A percentile compares a stretch with the other conserved stretches of the same genome.
Evolutionary conservation across 1,139 yeast species (phyloP).

Genomic region (Saccharomyces hybrid): DNA sequence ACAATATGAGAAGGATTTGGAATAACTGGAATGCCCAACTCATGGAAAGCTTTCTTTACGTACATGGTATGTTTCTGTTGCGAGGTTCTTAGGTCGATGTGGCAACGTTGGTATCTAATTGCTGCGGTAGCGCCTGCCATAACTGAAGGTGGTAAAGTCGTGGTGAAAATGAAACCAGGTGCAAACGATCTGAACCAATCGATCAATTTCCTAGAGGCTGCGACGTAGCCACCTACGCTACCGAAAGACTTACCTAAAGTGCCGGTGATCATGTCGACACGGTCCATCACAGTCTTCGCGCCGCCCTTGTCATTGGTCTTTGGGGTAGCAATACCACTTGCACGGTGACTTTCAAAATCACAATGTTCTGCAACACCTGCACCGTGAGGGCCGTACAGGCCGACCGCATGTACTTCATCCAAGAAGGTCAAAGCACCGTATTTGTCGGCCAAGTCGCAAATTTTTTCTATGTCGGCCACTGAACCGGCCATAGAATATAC

Average conservation of each 20-base stretch:
- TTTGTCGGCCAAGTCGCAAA: constrained; percentile 93
- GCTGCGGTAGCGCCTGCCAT: constrained; percentile 95
- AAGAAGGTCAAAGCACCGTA: constrained; percentile 94
- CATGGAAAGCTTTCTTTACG: constrained; percentile 63
- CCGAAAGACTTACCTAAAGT: constrained; percentile 97
- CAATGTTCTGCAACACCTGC: constrained; percentile 98
- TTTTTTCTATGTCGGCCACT: constrained; percentile 84
- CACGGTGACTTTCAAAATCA: constrained; percentile 74
- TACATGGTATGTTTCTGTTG: constrained; percentile 85
- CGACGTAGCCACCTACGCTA: constrained; percentile 94
- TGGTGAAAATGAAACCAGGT: constrained; percentile 96
- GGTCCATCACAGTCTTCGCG: constrained; percentile 61
- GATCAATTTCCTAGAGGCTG: constrained; percentile 73
- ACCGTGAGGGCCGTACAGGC: constrained; percentile 98
- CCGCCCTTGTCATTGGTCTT: constrained; percentile 4
- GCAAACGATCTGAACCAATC: constrained; percentile 97
- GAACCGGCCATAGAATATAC: constrained; percentile 99
- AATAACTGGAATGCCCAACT: constrained; percentile 83
- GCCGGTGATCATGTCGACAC: constrained; percentile 94
- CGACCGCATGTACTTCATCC: constrained; percentile 98
- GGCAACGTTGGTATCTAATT: constrained; percentile 73
- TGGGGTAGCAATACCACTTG: constrained; percentile 55
- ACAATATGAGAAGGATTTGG: constrained; percentile 98
- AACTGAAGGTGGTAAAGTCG: constrained; percentile 92
- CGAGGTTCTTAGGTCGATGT: constrained; percentile 66